Conservation (phyloP, 371 early-diverging fungal species). For the Mucor lusitanicus region DNA sequence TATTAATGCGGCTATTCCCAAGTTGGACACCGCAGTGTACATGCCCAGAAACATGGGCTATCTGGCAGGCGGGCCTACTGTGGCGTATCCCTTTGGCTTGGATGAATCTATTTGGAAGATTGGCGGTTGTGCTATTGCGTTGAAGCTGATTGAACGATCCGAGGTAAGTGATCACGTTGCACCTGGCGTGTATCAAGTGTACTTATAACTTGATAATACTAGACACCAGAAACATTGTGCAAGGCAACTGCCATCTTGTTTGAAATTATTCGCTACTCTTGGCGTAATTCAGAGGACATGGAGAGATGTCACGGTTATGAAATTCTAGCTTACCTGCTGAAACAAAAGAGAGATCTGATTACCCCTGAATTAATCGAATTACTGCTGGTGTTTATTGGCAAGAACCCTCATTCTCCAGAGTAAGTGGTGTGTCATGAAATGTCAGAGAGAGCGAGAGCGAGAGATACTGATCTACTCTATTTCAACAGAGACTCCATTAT, state of each 20-base stretch:
- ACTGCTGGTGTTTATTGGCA: conserved; percentile 68
- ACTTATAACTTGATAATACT: background rate
- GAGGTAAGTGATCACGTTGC: conserved; percentile 42
- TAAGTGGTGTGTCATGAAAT: conserved; percentile 24
- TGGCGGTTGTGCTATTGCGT: conserved; percentile 69
- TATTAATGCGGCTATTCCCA: conserved; percentile 64
- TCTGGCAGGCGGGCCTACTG: conserved; percentile 56
- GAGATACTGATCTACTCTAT: background rate
- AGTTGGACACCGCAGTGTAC: conserved; percentile 55
- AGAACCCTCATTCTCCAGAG: conserved; percentile 54
- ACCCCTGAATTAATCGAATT: conserved; percentile 63
- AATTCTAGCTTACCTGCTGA: conserved; percentile 67
- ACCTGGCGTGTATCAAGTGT: background rate
- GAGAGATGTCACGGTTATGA: conserved; percentile 74
- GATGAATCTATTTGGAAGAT: conserved; percentile 77
- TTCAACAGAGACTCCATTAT: conserved; percentile 58
- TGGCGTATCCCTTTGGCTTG: conserved; percentile 60
- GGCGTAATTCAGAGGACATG: conserved; percentile 79
- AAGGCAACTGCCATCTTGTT: conserved; percentile 64
- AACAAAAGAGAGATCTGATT: conserved; percentile 63
- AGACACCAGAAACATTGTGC: conserved; percentile 61
- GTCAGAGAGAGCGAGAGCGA: too few relatives aligned
- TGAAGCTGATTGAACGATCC: conserved; percentile 63
- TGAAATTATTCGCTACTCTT: conserved; percentile 65
- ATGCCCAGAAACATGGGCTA: conserved; percentile 48